Evolutionary conservation across 2,329 filamentous ascomycete species (phyloP).

Genomic region (Sordariomycetes sp.): DNA sequence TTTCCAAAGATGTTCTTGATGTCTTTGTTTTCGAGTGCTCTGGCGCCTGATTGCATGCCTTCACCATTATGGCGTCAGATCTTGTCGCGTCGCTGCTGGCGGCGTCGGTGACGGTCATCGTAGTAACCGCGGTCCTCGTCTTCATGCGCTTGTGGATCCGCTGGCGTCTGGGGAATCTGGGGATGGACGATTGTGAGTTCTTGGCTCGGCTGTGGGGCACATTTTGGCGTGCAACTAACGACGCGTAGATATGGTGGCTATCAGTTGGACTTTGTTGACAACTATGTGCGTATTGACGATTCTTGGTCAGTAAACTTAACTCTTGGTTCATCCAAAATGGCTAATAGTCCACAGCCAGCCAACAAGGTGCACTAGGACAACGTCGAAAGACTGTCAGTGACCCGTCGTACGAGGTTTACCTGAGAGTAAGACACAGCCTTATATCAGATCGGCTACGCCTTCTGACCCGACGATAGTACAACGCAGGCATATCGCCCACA

Average conservation of each 20-base stretch:
- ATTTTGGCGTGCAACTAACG: not conserved
- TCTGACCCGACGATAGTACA: constrained; percentile 6
- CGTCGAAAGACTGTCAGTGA: not conserved
- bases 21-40: too few species aligned
- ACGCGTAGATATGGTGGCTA: too few species aligned
- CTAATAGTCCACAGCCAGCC: not conserved
- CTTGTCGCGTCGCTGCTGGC: not conserved
- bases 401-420: not conserved
- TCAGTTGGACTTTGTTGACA: too few species aligned
- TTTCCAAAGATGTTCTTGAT: too few species aligned
- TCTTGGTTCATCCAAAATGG: too few species aligned
- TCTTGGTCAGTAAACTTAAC: too few species aligned
- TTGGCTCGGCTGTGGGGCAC: not conserved
- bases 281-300: too few species aligned
- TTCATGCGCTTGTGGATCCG: constrained; percentile 2
- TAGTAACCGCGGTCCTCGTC: not conserved
- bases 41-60: too few species aligned
- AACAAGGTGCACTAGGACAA: not conserved
- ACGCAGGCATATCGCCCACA: constrained; percentile 13
- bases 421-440: not conserved
- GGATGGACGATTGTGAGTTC: constrained; percentile 4
- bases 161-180: not conserved
- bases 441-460: not conserved
- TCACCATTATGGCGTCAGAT: not conserved
- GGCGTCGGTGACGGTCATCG: constrained; percentile 1